Conservation (phyloP, 345 rosid species). For the Dimocarpus longan region DNA sequence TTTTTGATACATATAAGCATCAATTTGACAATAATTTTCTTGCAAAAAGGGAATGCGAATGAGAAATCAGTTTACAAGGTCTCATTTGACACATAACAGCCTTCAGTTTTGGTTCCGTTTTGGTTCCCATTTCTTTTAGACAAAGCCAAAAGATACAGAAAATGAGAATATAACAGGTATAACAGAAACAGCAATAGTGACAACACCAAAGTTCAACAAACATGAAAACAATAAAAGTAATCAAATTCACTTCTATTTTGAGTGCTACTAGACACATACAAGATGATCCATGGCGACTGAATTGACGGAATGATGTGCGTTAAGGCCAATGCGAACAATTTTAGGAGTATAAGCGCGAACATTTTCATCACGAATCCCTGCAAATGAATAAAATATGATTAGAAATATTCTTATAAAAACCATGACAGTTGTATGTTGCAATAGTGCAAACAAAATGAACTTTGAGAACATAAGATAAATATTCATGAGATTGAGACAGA, state of each 20-base stretch:
- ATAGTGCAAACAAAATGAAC: neutral
- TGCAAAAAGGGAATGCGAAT: neutral
- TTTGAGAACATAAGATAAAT: neutral
- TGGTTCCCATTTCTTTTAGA: neutral
- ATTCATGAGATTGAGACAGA: neutral
- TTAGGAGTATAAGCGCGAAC: constrained; percentile 71
- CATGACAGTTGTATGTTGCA: neutral
- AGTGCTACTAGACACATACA: constrained; percentile 50
- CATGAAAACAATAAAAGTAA: constrained; percentile 1
- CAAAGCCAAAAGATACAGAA: neutral
- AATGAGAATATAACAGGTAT: no score
- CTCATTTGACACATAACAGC: neutral
- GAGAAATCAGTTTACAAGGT: neutral
- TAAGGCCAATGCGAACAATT: constrained; percentile 94
- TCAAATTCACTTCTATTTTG: neutral
- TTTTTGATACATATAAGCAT: neutral
- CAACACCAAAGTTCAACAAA: neutral
- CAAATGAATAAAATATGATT: constrained; percentile 18
- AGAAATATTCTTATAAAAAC: neutral
- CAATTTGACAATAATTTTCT: neutral
- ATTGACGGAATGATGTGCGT: constrained; percentile 85
- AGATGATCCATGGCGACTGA: constrained; percentile 87
- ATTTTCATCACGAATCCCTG: constrained; percentile 88
- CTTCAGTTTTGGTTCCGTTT: neutral
- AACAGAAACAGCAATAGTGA: neutral